Base-by-base conservation (phyloP, 257 asterid genomes). In the Thymus mandschuricus region DNA sequence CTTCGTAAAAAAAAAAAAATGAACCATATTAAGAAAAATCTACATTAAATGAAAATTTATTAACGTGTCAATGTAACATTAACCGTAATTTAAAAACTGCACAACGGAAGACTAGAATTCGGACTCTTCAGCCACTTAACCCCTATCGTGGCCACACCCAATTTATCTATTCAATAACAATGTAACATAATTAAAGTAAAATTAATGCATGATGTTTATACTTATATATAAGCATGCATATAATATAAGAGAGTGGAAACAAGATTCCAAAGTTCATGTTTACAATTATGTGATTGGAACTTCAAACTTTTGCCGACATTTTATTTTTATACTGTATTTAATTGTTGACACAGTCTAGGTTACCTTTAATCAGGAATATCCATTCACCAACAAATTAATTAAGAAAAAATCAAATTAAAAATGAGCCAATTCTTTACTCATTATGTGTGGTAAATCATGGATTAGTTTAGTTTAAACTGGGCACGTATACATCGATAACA, bases 221-320 rank as follows among this genome's bases (percentile, higher is more conserved):
- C 21, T 1, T 35, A 4, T 35, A 2, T 41, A 15, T 10, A 54
- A 48, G 30, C 74, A 57, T 57, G 65, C 11, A 43, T 43, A 43
- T 43, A 38, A 6, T 35, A 62, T 9, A 55, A 3, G 55, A 28
- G 64, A 64, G 35, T 43, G 50, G 66, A 45, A 69, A 69, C 65
- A 41, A 54, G 13, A 65, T 73, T 64, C 66, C 64, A 73, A 64
- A 64, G 8, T 34, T 64, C 77, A 72, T 38, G 54, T 52, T 50
- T 72, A 38, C 64, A 27, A 28, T 34, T 5, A 54, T 63, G 4
- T 55, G 45, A 33, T 21, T 43, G 50, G 51, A 55, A 21, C 8
- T n/a, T 38, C 34, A 44, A 55, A 64, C 60, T 73, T 73, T 73
- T 65, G 61, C 43, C 77, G 72, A 73, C 77, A 0, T 44, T 15